Evolutionary conservation across 371 early-diverging fungal genomes (phyloP), one percentile per base, ranked within the genome.

Genomic region (Saksenaea vasiformis): DNA sequence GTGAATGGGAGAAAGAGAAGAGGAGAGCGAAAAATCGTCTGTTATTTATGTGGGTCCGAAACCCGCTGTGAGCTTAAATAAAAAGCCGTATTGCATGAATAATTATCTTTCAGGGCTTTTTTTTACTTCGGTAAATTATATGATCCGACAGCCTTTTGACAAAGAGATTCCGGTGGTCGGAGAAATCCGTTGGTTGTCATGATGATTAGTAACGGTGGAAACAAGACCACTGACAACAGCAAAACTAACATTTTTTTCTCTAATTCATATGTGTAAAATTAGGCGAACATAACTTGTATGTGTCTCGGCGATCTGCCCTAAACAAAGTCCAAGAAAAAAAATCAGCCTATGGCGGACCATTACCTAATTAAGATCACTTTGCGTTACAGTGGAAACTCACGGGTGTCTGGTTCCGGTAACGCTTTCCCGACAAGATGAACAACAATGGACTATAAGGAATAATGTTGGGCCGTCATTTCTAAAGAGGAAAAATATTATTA

Each of bases 31-130:
- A 47, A 47, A 47, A 47, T 47, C 51, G 51, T 47, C 51, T 47
- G 51, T 47, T 47, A 47, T 47, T 47, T 47, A 47, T 47, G 51
- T 47, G 19, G 10, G 1, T 47, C 51, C 51, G 22, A 47, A 2
- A 5, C 51, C 51, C 51, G 51, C 22, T 22, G 22, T 22, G 51
- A 47, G 51, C 51, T 47, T 47, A 47, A 47, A 47, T 47, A 47
- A 22, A 47, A n/a, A 47, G 51, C 51, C 51, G 51, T 47, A 47
- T 47, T 47, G 51, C 51, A 47, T 47, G 51, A 47, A 47, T 47
- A 47, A 47, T 17, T 19, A 5, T 47, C 22, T 47, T 47, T 47
- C 51, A 47, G 51, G 51, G 51, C 22, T 17, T 3, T 22, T 47
- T 47, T 47, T 17, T 4, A n/a, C n/a, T 22, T 22, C 51, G 51